Evolutionary conservation across 169 alveolate species (phyloP).

Genomic region (Plasmodium falciparum): DNA sequence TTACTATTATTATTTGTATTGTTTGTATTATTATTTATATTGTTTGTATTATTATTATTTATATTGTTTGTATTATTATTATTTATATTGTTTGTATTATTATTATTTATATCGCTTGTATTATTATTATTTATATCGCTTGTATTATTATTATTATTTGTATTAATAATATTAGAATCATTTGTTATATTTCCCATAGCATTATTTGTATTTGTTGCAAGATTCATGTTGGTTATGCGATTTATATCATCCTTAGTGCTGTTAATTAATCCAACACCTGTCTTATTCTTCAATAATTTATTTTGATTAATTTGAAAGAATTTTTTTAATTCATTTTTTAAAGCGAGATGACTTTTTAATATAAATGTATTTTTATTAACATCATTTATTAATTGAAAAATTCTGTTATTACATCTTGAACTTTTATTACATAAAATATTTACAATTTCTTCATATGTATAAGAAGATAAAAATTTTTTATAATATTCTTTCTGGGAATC

Average conservation of each 20-base stretch:
- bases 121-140: no score
- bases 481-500: conserved; percentile 58
- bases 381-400: conserved; percentile 16
- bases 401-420: conserved; percentile 5
- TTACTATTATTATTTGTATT: background rate
- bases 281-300: conserved; percentile 3
- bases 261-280: background rate
- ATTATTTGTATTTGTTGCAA: no score
- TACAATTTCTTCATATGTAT: conserved; percentile 58
- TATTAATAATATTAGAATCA: no score
- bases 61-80: background rate
- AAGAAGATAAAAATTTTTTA: conserved; percentile 39
- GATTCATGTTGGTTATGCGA: no score
- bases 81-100: background rate
- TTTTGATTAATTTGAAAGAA: conserved; percentile 29
- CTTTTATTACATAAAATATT: conserved; percentile 23
- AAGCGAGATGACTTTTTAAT: conserved; percentile 22
- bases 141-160: no score
- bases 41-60: background rate
- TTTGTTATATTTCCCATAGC: no score
- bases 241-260: background rate
- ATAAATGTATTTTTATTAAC: conserved; percentile 39
- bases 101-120: background rate
- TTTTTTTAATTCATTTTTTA: conserved; percentile 46
- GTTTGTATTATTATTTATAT: background rate